A percentile compares a stretch with the other conserved stretches of the same genome.
phyloP scores from a whole-genome alignment of 2,329 filamentous ascomycete species.

The Madurella mycetomatis region DNA sequence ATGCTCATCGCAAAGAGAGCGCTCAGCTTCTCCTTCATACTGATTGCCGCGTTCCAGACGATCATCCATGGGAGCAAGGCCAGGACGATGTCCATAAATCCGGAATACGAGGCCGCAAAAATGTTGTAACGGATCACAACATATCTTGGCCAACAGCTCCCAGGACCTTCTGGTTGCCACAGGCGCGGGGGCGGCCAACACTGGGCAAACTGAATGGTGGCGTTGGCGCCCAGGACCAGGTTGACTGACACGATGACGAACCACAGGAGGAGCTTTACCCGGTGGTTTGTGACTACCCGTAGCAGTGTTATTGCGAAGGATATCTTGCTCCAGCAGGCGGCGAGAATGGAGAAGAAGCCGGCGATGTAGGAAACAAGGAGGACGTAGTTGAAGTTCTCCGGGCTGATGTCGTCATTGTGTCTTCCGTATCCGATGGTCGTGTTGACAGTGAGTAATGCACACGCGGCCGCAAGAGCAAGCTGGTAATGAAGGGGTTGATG shows the following conservation, averaged over 20 bases:
- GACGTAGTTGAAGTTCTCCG: slow-evolving; percentile 5
- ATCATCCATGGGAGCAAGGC: slow-evolving; percentile 38
- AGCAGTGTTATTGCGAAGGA: slow-evolving; percentile 30
- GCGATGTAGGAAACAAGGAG: slow-evolving; percentile 14
- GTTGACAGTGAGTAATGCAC: background rate
- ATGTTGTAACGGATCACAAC: slow-evolving; percentile 29
- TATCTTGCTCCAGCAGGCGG: slow-evolving; percentile 31
- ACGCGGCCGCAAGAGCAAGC: background rate
- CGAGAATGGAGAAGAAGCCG: slow-evolving; percentile 30
- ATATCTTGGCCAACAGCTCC: slow-evolving; percentile 28
- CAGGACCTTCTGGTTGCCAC: slow-evolving; percentile 24
- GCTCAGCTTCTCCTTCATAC: slow-evolving; percentile 36
- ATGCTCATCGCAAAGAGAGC: slow-evolving; percentile 40
- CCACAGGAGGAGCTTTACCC: slow-evolving; percentile 18
- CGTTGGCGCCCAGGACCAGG: slow-evolving; percentile 22
- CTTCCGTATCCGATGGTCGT: slow-evolving; percentile 11
- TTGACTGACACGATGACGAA: slow-evolving; percentile 27
- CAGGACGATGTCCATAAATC: slow-evolving; percentile 31
- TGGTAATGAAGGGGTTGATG: background rate
- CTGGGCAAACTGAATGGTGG: slow-evolving; percentile 27
- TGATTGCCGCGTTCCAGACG: slow-evolving; percentile 35
- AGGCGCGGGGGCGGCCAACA: slow-evolving; percentile 28
- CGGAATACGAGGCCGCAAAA: slow-evolving; percentile 24
- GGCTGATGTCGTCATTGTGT: slow-evolving; percentile 21
- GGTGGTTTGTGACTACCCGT: slow-evolving; percentile 14